phyloP scores from a whole-genome alignment of 169 alveolate genomes.

The Sarcocystis neurona region DNA sequence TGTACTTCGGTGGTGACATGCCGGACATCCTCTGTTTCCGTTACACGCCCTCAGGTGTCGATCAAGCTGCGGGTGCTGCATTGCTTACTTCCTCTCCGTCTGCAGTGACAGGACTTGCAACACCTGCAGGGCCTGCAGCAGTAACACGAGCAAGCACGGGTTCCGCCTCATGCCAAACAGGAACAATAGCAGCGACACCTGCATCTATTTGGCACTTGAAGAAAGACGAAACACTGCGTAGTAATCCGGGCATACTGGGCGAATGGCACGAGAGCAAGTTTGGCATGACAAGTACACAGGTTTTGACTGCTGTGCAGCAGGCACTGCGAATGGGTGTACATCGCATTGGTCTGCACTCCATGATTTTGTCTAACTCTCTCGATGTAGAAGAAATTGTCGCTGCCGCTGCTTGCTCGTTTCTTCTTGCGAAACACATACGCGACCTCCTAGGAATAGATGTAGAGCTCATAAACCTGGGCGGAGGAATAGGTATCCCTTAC shows the following conservation, averaged over 20 bases:
- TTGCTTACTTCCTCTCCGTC: too few relatives aligned
- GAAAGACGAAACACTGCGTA: too few relatives aligned
- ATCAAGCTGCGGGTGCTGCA: background rate
- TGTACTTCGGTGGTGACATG: background rate
- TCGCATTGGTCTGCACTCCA: constrained; percentile 68
- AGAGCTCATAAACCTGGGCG: constrained; percentile 61
- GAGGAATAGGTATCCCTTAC: constrained; percentile 69
- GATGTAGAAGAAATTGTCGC: constrained; percentile 58
- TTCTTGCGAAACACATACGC: constrained; percentile 42
- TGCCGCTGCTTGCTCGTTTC: constrained; percentile 66
- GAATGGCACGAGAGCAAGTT: constrained; percentile 68
- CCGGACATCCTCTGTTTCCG: constrained; percentile 32
- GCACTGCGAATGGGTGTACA: constrained; percentile 52
- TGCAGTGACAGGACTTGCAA: too few relatives aligned
- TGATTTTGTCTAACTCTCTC: constrained; percentile 67
- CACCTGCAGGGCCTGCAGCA: too few relatives aligned
- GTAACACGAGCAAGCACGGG: too few relatives aligned
- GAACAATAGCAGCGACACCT: too few relatives aligned
- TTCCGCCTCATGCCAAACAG: too few relatives aligned
- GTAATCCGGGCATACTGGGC: constrained; percentile 57
- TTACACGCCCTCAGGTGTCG: background rate
- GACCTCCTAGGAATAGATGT: constrained; percentile 49
- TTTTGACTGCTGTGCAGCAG: constrained; percentile 34
- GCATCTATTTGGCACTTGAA: too few relatives aligned
- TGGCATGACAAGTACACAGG: constrained; percentile 67